Evolutionary conservation across 2,329 filamentous ascomycete species (phyloP).

Genomic region (Metarhizium brunneum): DNA sequence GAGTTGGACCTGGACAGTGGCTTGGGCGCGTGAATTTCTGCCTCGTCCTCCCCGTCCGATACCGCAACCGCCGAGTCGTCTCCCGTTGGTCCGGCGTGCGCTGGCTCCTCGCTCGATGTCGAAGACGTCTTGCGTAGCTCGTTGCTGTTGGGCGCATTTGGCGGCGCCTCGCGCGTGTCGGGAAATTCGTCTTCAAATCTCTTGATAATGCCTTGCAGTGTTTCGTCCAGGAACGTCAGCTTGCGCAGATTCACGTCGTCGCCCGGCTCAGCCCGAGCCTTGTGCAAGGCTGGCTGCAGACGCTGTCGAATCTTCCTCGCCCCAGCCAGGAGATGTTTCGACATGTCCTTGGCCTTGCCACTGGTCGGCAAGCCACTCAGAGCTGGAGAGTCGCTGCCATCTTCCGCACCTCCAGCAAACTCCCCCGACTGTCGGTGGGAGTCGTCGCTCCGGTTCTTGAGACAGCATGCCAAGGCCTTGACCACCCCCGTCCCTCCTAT

Average conservation of each 20-base stretch:
- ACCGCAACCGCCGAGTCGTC: slow-evolving; percentile 26
- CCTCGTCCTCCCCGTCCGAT: slow-evolving; percentile 42
- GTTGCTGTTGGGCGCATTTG: slow-evolving; percentile 1
- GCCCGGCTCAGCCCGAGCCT: slow-evolving; percentile 56
- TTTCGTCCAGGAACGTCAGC: slow-evolving; percentile 81
- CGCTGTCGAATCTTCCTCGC: slow-evolving; percentile 81
- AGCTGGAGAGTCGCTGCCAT: slow-evolving; percentile 37
- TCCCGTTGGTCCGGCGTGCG: slow-evolving; percentile 15
- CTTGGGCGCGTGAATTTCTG: slow-evolving; percentile 29
- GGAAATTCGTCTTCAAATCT: slow-evolving; percentile 96
- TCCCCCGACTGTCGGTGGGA: slow-evolving; percentile 44
- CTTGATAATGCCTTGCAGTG: slow-evolving; percentile 82
- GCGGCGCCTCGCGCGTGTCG: slow-evolving; percentile 53
- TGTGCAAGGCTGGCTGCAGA: slow-evolving; percentile 73
- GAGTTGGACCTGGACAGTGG: slow-evolving; percentile 43
- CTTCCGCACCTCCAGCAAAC: slow-evolving; percentile 42
- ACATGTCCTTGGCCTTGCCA: slow-evolving; percentile 80
- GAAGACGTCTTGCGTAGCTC: slow-evolving; percentile 1
- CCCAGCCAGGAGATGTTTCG: slow-evolving; percentile 76
- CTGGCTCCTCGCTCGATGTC: slow-evolving; percentile 12
- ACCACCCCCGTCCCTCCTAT: slow-evolving; percentile 93
- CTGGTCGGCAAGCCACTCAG: slow-evolving; percentile 28
- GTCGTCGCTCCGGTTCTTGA: slow-evolving; percentile 66
- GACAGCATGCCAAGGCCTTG: slow-evolving; percentile 82
- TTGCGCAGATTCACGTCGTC: slow-evolving; percentile 73